Conservation (phyloP, 2,329 filamentous ascomycete genomes). For the Fonsecaea monophora region DNA sequence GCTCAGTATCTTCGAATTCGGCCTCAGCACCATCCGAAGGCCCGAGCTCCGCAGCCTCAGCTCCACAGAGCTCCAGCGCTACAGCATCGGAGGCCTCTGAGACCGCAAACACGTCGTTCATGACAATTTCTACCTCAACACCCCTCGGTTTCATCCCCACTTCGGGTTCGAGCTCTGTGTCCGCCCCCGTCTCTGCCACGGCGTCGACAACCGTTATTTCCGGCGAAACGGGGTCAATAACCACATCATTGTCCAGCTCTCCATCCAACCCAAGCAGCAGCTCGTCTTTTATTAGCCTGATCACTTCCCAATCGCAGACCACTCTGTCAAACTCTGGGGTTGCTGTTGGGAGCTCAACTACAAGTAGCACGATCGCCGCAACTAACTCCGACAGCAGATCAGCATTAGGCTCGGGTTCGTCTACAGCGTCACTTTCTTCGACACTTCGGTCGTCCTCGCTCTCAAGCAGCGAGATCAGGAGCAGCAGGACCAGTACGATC, state of each 20-base stretch:
- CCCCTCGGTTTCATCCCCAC: not conserved
- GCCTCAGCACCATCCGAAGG: not conserved
- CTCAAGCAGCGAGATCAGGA: not conserved
- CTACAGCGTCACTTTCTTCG: not conserved
- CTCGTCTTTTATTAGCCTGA: not conserved
- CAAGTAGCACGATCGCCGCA: constrained; percentile 10
- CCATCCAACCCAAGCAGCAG: not conserved
- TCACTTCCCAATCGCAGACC: not conserved
- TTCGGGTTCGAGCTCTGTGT: not conserved
- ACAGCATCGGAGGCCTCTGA: not conserved
- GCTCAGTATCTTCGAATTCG: constrained; percentile 16
- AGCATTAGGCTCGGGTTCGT: not conserved
- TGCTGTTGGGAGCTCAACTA: not conserved
- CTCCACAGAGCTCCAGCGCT: constrained; percentile 5
- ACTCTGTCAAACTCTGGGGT: not conserved
- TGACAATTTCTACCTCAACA: not conserved
- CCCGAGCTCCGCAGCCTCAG: not conserved
- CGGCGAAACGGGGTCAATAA: not conserved
- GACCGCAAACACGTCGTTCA: not conserved
- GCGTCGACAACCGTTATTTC: constrained; percentile 2
- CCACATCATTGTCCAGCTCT: not conserved
- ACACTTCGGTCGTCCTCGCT: not conserved
- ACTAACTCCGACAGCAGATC: not conserved
- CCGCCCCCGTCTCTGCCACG: not conserved
- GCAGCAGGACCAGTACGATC: not conserved